phyloP scores from a whole-genome alignment of 768 basidiomycete species.

The Hygrocybe coccinea region DNA sequence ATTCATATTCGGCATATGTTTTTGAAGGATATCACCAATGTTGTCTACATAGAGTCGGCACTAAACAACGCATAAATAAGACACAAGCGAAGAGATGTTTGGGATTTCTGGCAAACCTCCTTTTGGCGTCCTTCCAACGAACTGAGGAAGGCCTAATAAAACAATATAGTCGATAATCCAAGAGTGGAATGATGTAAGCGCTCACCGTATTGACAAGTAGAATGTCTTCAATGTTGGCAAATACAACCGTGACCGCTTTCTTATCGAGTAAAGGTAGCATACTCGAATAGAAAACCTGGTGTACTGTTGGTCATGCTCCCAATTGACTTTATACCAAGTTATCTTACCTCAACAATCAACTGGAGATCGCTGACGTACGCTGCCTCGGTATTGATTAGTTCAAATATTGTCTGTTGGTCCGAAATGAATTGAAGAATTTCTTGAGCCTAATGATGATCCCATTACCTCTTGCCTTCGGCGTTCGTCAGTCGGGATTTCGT shows the following conservation, averaged over 20 bases:
- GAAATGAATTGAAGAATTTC: not conserved
- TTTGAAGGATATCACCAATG: conserved; percentile 79
- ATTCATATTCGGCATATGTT: conserved; percentile 69
- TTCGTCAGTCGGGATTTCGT: conserved; percentile 72
- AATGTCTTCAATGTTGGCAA: conserved; percentile 92
- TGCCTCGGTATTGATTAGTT: conserved; percentile 86
- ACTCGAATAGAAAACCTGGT: conserved; percentile 79
- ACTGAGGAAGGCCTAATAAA: conserved; percentile 68
- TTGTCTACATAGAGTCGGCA: conserved; percentile 87
- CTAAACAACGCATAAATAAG: not conserved
- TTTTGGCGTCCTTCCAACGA: conserved; percentile 89
- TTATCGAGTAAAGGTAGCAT: conserved; percentile 66
- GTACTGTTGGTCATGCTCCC: not conserved
- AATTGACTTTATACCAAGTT: not conserved
- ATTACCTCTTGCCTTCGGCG: conserved; percentile 82
- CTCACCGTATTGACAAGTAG: conserved; percentile 80
- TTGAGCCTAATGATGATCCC: not conserved
- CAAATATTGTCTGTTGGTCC: conserved; percentile 74
- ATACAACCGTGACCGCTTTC: conserved; percentile 77
- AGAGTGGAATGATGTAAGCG: not conserved
- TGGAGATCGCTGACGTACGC: conserved; percentile 91
- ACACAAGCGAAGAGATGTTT: not conserved
- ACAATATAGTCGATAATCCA: not conserved
- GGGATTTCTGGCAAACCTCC: conserved; percentile 29
- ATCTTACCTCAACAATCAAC: conserved; percentile 76